Percentiles rank a stretch among this genome's conserved stretches.
These are phyloP conservation scores for Globisporangium cederbergense DNA, from an alignment of 352 stramenopile genomes.

Conservation along the genomic window DNA sequence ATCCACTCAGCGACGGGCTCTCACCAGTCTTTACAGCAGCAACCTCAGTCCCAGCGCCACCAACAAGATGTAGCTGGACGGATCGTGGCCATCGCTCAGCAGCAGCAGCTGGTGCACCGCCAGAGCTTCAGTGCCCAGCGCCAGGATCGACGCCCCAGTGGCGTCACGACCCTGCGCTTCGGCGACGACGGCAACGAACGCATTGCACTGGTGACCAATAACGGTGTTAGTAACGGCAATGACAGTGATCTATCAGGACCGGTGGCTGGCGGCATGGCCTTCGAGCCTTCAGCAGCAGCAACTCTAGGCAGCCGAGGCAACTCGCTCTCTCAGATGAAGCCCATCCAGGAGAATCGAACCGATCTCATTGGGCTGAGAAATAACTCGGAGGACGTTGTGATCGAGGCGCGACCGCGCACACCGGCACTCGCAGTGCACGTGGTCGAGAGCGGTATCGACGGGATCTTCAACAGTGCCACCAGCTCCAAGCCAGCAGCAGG, in stretches of 20 bases:
- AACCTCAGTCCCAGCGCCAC: neutral
- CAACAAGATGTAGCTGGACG: neutral
- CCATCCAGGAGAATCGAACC: neutral
- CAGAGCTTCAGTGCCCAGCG: conserved; percentile 1
- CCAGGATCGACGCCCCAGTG: conserved; percentile 24
- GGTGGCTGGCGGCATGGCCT: neutral
- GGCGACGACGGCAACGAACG: neutral
- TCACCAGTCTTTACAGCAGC: neutral
- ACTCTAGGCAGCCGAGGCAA: neutral
- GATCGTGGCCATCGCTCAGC: conserved; percentile 1
- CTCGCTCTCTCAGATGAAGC: neutral
- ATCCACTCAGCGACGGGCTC: conserved; percentile 8
- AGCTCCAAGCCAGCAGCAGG: neutral
- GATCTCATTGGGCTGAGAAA: neutral
- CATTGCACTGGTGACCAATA: neutral
- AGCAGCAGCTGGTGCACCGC: conserved; percentile 19
- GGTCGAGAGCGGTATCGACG: conserved; percentile 15
- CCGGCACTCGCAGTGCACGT: conserved; percentile 9
- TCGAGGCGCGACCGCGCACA: neutral
- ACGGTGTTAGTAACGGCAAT: neutral
- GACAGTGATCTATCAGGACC: neutral
- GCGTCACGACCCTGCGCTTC: conserved; percentile 28
- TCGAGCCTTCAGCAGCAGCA: neutral
- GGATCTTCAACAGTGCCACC: conserved; percentile 9
- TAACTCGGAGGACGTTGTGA: neutral